A percentile compares a stretch with the other conserved stretches of the same genome.
These are phyloP conservation scores for Prunus armeniaca DNA, from an alignment of 306 rosid species.

Conservation along the genomic window DNA sequence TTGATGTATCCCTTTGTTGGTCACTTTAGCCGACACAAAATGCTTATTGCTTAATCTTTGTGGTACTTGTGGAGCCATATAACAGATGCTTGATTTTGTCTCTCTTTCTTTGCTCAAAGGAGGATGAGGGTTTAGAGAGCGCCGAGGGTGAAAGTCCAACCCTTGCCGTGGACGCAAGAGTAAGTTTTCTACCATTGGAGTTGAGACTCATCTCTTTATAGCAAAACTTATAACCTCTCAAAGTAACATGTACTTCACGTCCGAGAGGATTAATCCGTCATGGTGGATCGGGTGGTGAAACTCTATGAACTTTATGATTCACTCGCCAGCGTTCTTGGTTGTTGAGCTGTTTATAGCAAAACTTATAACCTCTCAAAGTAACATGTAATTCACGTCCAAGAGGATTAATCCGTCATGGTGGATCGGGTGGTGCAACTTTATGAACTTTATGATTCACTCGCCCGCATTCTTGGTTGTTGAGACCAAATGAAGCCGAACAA, in stretches of 20 bases:
- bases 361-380: too few species aligned
- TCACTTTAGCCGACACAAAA: neutral
- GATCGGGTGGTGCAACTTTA: neutral
- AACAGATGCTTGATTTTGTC: neutral
- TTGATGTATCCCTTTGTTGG: neutral
- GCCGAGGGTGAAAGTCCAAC: too few species aligned
- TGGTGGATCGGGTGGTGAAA: neutral
- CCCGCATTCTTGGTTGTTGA: neutral
- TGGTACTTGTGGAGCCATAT: neutral
- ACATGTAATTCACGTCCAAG: neutral
- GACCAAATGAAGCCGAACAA: neutral
- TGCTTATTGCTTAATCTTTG: neutral
- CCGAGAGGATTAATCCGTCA: neutral
- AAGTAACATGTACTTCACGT: neutral
- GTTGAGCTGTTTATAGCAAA: too few species aligned
- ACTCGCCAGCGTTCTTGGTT: neutral
- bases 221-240: too few species aligned
- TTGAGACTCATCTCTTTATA: too few species aligned
- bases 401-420: too few species aligned
- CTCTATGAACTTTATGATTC: neutral
- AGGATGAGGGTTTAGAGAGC: too few species aligned
- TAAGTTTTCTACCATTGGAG: too few species aligned
- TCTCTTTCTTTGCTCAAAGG: too few species aligned
- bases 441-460: neutral
- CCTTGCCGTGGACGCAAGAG: too few species aligned